These are phyloP conservation scores for Trichosporon sp. DNA, from an alignment of 1,284 basidiomycete genomes.

Conservation along the genomic window DNA sequence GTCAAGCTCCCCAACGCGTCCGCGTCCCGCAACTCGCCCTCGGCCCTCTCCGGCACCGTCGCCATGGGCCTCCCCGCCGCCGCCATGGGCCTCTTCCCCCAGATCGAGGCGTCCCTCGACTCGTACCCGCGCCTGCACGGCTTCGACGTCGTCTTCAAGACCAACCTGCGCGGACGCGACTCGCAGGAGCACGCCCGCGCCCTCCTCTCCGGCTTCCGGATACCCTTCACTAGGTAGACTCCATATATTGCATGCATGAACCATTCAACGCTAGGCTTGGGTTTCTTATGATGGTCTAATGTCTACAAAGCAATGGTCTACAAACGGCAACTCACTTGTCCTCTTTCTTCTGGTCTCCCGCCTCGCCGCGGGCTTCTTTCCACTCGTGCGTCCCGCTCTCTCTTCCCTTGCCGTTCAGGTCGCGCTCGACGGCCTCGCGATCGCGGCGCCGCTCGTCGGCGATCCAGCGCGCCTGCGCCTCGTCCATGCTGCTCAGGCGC, in stretches of 20 bases:
- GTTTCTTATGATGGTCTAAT: slow-evolving; percentile 1
- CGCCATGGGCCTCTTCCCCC: slow-evolving; percentile 88
- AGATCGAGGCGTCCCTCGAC: slow-evolving; percentile 87
- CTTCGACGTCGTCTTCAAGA: slow-evolving; percentile 87
- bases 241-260: slow-evolving; percentile 6
- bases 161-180: slow-evolving; percentile 72
- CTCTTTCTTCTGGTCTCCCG: slow-evolving; percentile 9
- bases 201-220: slow-evolving; percentile 79
- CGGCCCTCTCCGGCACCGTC: slow-evolving; percentile 78
- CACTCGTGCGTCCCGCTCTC: slow-evolving; percentile 51
- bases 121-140: slow-evolving; percentile 77
- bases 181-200: slow-evolving; percentile 81
- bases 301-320: slow-evolving; percentile 20
- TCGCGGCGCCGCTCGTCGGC: slow-evolving; percentile 31
- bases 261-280: neutral
- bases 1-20: slow-evolving; percentile 66
- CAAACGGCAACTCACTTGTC: neutral
- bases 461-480: slow-evolving; percentile 37
- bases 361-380: slow-evolving; percentile 48
- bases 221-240: slow-evolving; percentile 62
- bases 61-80: slow-evolving; percentile 77
- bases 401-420: slow-evolving; percentile 42
- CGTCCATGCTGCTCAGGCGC: slow-evolving; percentile 38
- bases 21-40: slow-evolving; percentile 57
- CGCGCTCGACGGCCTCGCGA: slow-evolving; percentile 29